phyloP scores from a whole-genome alignment of 2,329 filamentous ascomycete species.

The Sclerotinia nivalis region DNA sequence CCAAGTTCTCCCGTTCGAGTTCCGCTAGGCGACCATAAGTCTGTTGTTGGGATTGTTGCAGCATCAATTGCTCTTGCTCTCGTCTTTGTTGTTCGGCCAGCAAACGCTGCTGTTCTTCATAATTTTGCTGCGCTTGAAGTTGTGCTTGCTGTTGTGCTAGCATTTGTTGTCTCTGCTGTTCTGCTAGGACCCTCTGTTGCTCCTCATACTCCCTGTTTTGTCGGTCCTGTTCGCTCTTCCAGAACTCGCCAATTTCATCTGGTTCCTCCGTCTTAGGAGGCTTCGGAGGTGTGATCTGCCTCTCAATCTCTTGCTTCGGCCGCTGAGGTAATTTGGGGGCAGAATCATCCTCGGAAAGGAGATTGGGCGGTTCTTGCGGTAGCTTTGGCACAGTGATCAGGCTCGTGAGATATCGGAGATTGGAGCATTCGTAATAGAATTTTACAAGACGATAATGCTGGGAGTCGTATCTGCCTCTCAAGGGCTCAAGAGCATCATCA shows the following conservation, averaged over 20 bases:
- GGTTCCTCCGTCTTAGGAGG: conserved; percentile 74
- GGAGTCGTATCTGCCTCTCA: conserved; percentile 86
- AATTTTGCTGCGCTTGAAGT: conserved; percentile 86
- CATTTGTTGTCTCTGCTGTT: conserved; percentile 81
- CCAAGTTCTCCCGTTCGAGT: conserved; percentile 90
- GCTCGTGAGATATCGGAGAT: conserved; percentile 92
- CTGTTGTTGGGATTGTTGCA: conserved; percentile 88
- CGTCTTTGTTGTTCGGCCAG: conserved; percentile 86
- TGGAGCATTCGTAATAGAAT: conserved; percentile 99
- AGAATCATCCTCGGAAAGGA: conserved; percentile 81
- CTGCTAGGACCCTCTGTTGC: conserved; percentile 84
- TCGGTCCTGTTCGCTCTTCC: conserved; percentile 87
- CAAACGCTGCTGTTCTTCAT: conserved; percentile 88
- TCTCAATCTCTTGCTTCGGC: conserved; percentile 72
- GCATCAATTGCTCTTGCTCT: conserved; percentile 85
- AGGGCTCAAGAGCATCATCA: conserved; percentile 84
- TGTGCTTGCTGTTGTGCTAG: conserved; percentile 79
- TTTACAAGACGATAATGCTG: conserved; percentile 96
- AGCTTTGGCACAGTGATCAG: conserved; percentile 95
- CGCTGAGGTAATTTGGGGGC: conserved; percentile 80
- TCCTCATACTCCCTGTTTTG: conserved; percentile 95
- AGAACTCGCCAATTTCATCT: conserved; percentile 95
- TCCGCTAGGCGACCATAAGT: conserved; percentile 96
- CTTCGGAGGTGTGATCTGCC: conserved; percentile 67
- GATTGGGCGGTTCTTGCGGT: conserved; percentile 87